A percentile compares a stretch with the other conserved stretches of the same genome.
phyloP scores from a whole-genome alignment of 2,329 filamentous ascomycete genomes.

The Pseudodiploospora longispora region DNA sequence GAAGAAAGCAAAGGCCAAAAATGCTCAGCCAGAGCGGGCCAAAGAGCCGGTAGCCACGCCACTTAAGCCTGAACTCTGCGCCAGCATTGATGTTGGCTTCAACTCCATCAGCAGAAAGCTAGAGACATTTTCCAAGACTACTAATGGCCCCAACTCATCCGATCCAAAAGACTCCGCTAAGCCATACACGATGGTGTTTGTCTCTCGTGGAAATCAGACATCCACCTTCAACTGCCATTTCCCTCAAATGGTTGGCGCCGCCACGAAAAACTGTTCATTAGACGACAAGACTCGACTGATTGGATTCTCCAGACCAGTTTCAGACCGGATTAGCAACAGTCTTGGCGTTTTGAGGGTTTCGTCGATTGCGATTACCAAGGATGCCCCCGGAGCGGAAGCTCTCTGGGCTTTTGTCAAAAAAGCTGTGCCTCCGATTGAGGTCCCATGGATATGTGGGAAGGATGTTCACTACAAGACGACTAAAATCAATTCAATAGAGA shows the following conservation, averaged over 20 bases:
- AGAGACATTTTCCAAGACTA: slow-evolving; percentile 29
- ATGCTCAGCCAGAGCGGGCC: not conserved
- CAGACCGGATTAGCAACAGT: slow-evolving; percentile 46
- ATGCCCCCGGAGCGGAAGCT: slow-evolving; percentile 47
- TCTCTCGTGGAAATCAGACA: slow-evolving; percentile 49
- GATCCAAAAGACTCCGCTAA: not conserved
- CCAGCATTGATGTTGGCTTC: slow-evolving; percentile 55
- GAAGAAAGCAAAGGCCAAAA: slow-evolving; percentile 13
- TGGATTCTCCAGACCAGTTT: slow-evolving; percentile 52
- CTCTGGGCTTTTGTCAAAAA: slow-evolving; percentile 48
- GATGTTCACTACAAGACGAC: slow-evolving; percentile 21
- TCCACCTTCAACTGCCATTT: slow-evolving; percentile 53
- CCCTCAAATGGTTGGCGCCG: slow-evolving; percentile 43
- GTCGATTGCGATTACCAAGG: slow-evolving; percentile 50
- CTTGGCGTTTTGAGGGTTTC: slow-evolving; percentile 58
- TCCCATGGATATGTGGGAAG: slow-evolving; percentile 40
- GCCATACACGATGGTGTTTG: slow-evolving; percentile 47
- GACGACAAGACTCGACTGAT: slow-evolving; percentile 47
- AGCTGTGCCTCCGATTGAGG: slow-evolving; percentile 43
- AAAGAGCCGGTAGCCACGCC: slow-evolving; percentile 22
- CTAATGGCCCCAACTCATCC: not conserved
- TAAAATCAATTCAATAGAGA: slow-evolving; percentile 27
- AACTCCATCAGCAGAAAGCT: slow-evolving; percentile 55
- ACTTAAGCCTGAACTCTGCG: slow-evolving; percentile 42
- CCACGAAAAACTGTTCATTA: slow-evolving; percentile 34